Base-by-base conservation (phyloP, 2,329 filamentous ascomycete genomes). In the Aotearoamyces nothofagi region DNA sequence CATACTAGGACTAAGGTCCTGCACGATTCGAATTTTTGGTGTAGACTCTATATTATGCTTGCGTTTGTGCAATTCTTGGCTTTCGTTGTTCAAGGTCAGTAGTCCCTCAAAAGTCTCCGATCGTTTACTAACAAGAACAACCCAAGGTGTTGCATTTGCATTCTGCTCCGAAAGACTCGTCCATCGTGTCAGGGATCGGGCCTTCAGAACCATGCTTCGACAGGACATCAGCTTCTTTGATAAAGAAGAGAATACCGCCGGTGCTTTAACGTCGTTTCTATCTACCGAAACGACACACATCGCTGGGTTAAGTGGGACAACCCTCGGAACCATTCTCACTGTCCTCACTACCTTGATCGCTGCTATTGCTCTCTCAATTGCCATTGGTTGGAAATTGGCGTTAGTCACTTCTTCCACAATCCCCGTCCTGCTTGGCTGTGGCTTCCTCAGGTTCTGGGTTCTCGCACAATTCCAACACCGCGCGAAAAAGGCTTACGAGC, bases 221-320 rank as follows among this genome's bases (percentile, higher is more conserved):
- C 87, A 96, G 53, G 90, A 96, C 38, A 86, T 96, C 33, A 61
- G 73, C 15, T 96, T 86, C 53, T 98, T 94, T 43, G 90, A 96
- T 51, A 66, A 64, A 24, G 81, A 92, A 38, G 78, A 90, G 51
- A 92, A 96, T 50, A 84, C 79, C 5, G 76, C 83, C 5, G 90
- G 90, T 39, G 78, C 84, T 1, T 59, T 98, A 42, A 93, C 84
- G 0, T 82, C 79, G 0, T 90, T 92, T 55, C 60, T 94, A 9
- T 86, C 81, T 2, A 92, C 82, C 0, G 80, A 93, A 53, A 86
- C 86, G 0, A 93, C 83, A 0, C 78, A 92, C 45, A 65, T 94
- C 16, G 78, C 84, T 10, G 86, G 90, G 9, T 70, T 96, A 26
- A 86, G 81, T 39, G 90, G 87, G 26, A 73, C 75, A 15, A 93